phyloP scores from a whole-genome alignment of 495 filamentous ascomycete species.

The Daldinia concentrica region DNA sequence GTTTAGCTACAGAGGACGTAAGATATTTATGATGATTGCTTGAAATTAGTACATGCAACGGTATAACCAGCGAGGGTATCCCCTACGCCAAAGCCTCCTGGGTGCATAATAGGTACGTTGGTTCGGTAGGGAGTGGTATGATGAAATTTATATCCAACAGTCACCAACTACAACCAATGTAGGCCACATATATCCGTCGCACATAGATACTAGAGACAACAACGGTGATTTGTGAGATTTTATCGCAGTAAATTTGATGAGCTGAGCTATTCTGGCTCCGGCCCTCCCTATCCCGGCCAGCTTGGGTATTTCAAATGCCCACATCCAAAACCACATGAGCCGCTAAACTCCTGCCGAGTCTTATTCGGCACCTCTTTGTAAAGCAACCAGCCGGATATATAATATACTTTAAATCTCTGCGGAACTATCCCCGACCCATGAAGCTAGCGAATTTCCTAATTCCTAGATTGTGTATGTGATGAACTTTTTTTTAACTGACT shows the following conservation, averaged over 20 bases:
- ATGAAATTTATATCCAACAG: background rate
- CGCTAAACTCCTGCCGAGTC: background rate
- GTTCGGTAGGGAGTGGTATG: too few species aligned
- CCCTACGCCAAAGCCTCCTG: too few species aligned
- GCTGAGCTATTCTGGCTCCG: background rate
- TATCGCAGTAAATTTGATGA: background rate
- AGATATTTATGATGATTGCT: too few species aligned
- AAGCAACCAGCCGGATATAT: background rate
- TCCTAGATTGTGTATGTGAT: background rate
- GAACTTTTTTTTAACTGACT: background rate
- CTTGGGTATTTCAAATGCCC: constrained; percentile 11
- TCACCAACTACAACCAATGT: background rate
- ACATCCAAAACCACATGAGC: constrained; percentile 5
- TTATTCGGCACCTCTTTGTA: background rate
- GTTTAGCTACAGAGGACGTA: too few species aligned
- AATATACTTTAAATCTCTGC: background rate
- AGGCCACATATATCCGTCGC: background rate
- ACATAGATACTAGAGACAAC: background rate
- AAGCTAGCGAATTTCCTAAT: background rate
- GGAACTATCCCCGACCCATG: background rate
- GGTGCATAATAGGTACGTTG: too few species aligned
- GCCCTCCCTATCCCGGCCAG: background rate
- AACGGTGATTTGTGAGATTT: background rate
- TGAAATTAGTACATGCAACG: too few species aligned
- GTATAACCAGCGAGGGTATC: too few species aligned